Percentiles rank a stretch among this genome's conserved stretches.
These are phyloP conservation scores for Boletus semigastroideus DNA, from an alignment of 1,284 basidiomycete species.

Conservation along the genomic window DNA sequence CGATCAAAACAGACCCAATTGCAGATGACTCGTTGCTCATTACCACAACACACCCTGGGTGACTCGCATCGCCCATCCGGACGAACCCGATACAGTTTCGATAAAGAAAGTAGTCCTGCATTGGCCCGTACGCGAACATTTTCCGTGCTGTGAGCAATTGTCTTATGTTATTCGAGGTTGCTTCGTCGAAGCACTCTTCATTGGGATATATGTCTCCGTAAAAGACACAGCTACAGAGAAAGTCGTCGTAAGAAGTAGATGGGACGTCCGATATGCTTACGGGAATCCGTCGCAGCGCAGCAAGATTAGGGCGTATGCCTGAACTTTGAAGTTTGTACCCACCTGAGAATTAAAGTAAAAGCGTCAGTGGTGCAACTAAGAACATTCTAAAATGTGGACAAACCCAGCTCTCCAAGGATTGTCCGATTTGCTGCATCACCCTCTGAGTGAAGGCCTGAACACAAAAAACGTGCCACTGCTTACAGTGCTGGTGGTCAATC, in stretches of 20 bases:
- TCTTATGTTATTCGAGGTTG: conserved; percentile 49
- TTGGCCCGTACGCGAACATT: conserved; percentile 61
- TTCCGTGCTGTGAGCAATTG: conserved; percentile 59
- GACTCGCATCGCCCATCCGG: conserved; percentile 52
- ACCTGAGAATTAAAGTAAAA: conserved; percentile 48
- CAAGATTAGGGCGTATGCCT: conserved; percentile 87
- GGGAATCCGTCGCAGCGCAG: conserved; percentile 85
- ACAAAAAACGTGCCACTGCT: conserved; percentile 14
- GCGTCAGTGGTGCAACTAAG: background rate
- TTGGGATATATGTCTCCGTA: conserved; percentile 87
- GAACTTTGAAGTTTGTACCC: conserved; percentile 64
- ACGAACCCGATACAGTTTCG: conserved; percentile 74
- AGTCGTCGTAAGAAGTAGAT: background rate
- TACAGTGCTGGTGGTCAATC: conserved; percentile 49
- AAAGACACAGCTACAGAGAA: conserved; percentile 73
- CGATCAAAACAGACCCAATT: conserved; percentile 14
- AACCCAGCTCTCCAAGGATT: conserved; percentile 78
- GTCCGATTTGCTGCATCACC: conserved; percentile 59
- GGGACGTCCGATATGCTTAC: conserved; percentile 42
- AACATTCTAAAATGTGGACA: conserved; percentile 18
- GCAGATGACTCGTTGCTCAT: conserved; percentile 53
- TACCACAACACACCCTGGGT: conserved; percentile 62
- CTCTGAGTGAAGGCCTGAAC: background rate
- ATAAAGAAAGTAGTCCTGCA: conserved; percentile 56
- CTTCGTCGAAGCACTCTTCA: conserved; percentile 58